Percentiles rank a stretch among this genome's conserved stretches.
phyloP scores from a whole-genome alignment of 192 early-diverging fungal genomes.

The Podila horticola region DNA sequence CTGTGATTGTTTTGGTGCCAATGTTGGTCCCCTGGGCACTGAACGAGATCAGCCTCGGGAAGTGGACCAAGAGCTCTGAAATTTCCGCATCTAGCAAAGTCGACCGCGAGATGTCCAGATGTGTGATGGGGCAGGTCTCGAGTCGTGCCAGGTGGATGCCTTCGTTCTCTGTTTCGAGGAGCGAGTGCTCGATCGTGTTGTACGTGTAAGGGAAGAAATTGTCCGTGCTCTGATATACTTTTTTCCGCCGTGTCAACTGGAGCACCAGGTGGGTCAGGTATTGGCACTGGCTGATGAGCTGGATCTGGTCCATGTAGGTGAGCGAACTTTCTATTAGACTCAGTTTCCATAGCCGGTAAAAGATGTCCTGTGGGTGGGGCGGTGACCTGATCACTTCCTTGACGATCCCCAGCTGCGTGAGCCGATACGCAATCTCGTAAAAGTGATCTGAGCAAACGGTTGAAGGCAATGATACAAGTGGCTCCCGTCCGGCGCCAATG shows the following conservation, averaged over 20 bases:
- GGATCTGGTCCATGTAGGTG: constrained; percentile 12
- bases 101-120: constrained; percentile 25
- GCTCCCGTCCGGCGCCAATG: background rate
- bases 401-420: background rate
- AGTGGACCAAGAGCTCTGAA: background rate
- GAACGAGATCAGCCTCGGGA: constrained; percentile 6
- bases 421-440: constrained; percentile 14
- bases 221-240: background rate
- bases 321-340: constrained; percentile 1
- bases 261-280: constrained; percentile 27
- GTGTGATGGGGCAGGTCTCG: background rate
- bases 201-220: background rate
- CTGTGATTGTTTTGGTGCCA: background rate
- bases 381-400: background rate
- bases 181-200: background rate
- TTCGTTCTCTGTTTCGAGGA: background rate
- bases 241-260: constrained; percentile 3
- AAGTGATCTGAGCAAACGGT: constrained; percentile 1
- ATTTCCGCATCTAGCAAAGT: constrained; percentile 20
- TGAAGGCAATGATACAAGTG: background rate
- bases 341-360: constrained; percentile 17
- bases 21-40: constrained; percentile 11
- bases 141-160: background rate
- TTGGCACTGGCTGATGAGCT: constrained; percentile 28
- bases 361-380: constrained; percentile 1